These are phyloP conservation scores for Aspergillus cejpii DNA, from an alignment of 2,329 filamentous ascomycete species.

Conservation along the genomic window DNA sequence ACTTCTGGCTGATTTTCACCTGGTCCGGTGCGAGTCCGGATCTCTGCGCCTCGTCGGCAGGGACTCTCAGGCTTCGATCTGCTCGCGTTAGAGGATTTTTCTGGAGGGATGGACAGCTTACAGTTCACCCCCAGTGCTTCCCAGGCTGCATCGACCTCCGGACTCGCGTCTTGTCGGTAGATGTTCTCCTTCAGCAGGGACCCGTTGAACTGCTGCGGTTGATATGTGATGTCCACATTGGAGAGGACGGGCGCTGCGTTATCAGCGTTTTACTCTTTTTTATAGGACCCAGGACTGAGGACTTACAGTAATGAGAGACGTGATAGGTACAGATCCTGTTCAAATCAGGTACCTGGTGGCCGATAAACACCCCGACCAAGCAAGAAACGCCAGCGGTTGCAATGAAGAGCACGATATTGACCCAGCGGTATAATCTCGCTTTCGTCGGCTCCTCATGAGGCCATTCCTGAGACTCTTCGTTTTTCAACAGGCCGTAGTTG, in stretches of 20 bases:
- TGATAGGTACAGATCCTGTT: slow-evolving; percentile 20
- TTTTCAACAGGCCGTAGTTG: slow-evolving; percentile 4
- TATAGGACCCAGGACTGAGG: too few relatives aligned
- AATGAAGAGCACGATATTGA: slow-evolving; percentile 11
- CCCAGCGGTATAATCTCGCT: not conserved
- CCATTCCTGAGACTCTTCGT: slow-evolving; percentile 5
- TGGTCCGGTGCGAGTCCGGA: slow-evolving; percentile 51
- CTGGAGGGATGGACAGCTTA: slow-evolving; percentile 24
- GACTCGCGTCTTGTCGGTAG: slow-evolving; percentile 46
- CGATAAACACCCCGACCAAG: slow-evolving; percentile 15
- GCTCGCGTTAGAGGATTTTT: not conserved
- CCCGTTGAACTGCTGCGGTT: slow-evolving; percentile 48
- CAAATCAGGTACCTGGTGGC: slow-evolving; percentile 10
- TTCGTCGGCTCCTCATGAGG: not conserved
- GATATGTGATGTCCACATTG: slow-evolving; percentile 41
- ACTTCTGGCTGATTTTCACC: slow-evolving; percentile 49
- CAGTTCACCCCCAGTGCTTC: slow-evolving; percentile 47
- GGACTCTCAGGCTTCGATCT: slow-evolving; percentile 47
- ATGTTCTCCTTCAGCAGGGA: slow-evolving; percentile 50
- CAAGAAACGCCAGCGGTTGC: slow-evolving; percentile 15
- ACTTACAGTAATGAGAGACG: slow-evolving; percentile 22
- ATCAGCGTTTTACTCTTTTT: too few relatives aligned
- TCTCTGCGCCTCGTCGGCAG: slow-evolving; percentile 43
- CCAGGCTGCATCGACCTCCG: slow-evolving; percentile 55
- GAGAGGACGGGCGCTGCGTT: slow-evolving; percentile 31